Evolutionary conservation across 805 yeast species (phyloP).

Genomic region (Metschnikowia amazonensis): DNA sequence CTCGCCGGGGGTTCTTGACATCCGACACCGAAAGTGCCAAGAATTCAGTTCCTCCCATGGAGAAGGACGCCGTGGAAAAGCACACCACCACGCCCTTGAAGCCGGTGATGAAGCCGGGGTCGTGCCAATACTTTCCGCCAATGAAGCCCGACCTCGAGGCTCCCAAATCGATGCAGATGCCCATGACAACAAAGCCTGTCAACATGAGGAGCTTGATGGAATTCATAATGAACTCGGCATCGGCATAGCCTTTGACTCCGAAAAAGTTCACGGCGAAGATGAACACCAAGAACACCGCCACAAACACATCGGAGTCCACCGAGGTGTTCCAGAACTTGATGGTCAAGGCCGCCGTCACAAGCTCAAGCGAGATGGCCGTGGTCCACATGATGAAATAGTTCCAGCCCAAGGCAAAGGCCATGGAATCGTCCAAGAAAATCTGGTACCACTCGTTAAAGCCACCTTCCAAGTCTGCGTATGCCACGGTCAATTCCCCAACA

Average conservation of each 20-base stretch:
- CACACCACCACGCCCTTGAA: slow-evolving; percentile 40
- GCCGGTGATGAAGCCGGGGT: slow-evolving; percentile 35
- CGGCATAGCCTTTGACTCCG: slow-evolving; percentile 47
- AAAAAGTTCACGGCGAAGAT: slow-evolving; percentile 43
- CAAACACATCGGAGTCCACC: slow-evolving; percentile 55
- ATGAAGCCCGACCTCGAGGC: slow-evolving; percentile 28
- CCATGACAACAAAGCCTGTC: slow-evolving; percentile 41
- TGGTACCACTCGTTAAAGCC: slow-evolving; percentile 27
- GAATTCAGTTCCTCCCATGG: slow-evolving; percentile 40
- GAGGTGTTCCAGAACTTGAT: slow-evolving; percentile 51
- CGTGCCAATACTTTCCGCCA: slow-evolving; percentile 40
- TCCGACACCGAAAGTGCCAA: slow-evolving; percentile 38
- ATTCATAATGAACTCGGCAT: slow-evolving; percentile 41
- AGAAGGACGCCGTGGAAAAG: slow-evolving; percentile 40
- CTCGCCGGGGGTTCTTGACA: slow-evolving; percentile 35
- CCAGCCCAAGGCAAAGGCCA: slow-evolving; percentile 39
- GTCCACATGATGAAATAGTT: slow-evolving; percentile 33
- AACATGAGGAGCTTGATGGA: slow-evolving; percentile 35
- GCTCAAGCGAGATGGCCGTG: slow-evolving; percentile 18
- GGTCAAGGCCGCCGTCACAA: slow-evolving; percentile 39
- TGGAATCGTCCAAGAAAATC: slow-evolving; percentile 33
- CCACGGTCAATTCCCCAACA: slow-evolving; percentile 53
- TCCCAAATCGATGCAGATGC: slow-evolving; percentile 38
- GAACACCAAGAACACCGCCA: slow-evolving; percentile 47
- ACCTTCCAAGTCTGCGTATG: slow-evolving; percentile 48